Evolutionary conservation across 495 filamentous ascomycete genomes (phyloP).

Genomic region (Annulohypoxylon moriforme): DNA sequence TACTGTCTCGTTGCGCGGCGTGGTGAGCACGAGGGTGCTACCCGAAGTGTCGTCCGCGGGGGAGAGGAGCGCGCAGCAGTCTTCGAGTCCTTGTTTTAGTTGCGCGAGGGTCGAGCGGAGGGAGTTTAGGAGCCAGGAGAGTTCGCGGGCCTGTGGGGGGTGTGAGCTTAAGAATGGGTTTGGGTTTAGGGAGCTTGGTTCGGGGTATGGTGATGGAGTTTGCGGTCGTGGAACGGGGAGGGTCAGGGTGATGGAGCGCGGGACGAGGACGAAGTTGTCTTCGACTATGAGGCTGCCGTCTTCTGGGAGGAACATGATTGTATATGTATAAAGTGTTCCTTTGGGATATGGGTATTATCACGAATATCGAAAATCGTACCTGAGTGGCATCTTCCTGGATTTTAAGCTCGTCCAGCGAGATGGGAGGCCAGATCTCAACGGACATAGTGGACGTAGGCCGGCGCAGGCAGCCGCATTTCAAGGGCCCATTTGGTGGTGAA

Average conservation of each 20-base stretch:
- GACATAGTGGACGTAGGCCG: conserved; percentile 65
- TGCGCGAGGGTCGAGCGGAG: conserved; percentile 81
- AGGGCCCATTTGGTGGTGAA: conserved; percentile 15
- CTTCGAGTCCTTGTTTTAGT: conserved; percentile 85
- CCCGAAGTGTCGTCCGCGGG: conserved; percentile 71
- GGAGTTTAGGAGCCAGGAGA: conserved; percentile 85
- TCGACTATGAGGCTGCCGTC: conserved; percentile 11
- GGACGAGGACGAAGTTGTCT: conserved; percentile 52
- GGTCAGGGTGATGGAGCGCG: background rate
- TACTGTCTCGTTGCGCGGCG: conserved; percentile 85
- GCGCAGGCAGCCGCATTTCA: conserved; percentile 54
- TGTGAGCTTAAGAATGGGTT: background rate
- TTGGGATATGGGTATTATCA: background rate
- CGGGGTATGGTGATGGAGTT: conserved; percentile 67
- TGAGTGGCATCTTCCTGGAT: conserved; percentile 73
- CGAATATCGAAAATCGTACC: conserved; percentile 58
- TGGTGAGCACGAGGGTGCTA: conserved; percentile 87
- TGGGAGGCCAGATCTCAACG: conserved; percentile 79
- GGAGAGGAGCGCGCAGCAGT: conserved; percentile 85
- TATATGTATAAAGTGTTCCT: background rate
- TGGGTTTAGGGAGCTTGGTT: background rate
- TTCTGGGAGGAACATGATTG: conserved; percentile 30
- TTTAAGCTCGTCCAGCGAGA: conserved; percentile 71
- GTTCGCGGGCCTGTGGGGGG: conserved; percentile 65
- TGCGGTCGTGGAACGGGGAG: background rate